phyloP scores from a whole-genome alignment of 345 rosid species.

The Aquilaria malaccensis region DNA sequence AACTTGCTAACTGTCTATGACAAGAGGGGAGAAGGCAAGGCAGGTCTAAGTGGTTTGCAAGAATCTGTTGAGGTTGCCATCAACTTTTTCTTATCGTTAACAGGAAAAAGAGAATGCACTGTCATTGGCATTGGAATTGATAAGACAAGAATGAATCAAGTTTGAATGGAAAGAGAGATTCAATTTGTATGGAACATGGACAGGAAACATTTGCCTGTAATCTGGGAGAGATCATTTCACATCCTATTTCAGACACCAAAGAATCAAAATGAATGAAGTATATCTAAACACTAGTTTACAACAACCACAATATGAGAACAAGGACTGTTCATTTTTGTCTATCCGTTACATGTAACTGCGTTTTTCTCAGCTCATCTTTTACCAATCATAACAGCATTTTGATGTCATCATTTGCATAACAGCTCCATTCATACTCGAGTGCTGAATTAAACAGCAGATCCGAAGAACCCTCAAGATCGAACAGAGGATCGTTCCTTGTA shows the following conservation, averaged over 20 bases:
- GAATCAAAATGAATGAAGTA: neutral
- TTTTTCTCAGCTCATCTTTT: neutral
- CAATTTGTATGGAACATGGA: too few species aligned
- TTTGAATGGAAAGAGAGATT: too few species aligned
- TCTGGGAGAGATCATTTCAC: too few species aligned
- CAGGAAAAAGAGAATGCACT: too few species aligned
- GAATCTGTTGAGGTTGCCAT: too few species aligned
- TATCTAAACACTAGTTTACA: neutral
- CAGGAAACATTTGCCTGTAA: too few species aligned
- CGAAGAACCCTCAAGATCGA: constrained; percentile 20
- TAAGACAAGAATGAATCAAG: too few species aligned
- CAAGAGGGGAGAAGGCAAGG: too few species aligned
- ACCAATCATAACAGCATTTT: constrained; percentile 5
- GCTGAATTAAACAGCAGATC: constrained; percentile 24
- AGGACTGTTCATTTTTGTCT: neutral
- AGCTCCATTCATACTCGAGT: constrained; percentile 9
- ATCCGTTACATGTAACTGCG: neutral
- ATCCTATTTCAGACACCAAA: neutral
- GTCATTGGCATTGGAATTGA: too few species aligned
- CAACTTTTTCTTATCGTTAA: too few species aligned
- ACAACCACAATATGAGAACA: neutral
- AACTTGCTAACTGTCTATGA: too few species aligned
- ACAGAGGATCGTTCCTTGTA: constrained; percentile 20
- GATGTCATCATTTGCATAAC: constrained; percentile 4
- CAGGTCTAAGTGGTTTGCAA: too few species aligned